Conservation (phyloP, 805 yeast species). For the Candida fluviatilis region DNA sequence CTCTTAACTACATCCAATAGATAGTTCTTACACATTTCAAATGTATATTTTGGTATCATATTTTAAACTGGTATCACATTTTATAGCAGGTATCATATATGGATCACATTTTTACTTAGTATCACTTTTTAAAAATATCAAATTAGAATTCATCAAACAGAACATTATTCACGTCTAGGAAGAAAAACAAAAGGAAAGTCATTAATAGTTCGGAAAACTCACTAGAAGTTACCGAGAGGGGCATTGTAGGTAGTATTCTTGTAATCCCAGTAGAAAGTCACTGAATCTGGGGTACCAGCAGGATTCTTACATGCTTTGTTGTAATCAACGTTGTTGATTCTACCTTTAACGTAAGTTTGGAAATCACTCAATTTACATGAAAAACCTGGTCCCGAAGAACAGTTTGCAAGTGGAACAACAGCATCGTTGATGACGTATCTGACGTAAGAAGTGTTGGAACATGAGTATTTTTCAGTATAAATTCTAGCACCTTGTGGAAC, state of each 20-base stretch:
- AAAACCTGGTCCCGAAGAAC: conserved; percentile 40
- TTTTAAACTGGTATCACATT: no score
- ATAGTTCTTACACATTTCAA: conserved; percentile 1
- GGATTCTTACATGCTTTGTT: conserved; percentile 23
- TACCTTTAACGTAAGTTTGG: conserved; percentile 23
- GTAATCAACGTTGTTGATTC: conserved; percentile 24
- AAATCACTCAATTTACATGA: conserved; percentile 36
- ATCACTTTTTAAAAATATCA: no score
- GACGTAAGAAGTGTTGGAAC: conserved; percentile 28
- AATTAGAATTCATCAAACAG: no score
- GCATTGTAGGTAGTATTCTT: conserved; percentile 7
- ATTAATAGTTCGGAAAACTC: no score
- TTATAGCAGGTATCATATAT: no score
- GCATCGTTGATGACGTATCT: conserved; percentile 39
- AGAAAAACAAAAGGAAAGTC: no score
- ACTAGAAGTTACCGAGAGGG: conserved; percentile 7
- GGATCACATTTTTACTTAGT: no score
- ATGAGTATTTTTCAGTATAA: conserved; percentile 32
- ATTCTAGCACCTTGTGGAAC: conserved; percentile 41
- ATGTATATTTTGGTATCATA: background rate
- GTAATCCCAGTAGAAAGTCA: conserved; percentile 43
- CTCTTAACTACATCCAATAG: conserved; percentile 9
- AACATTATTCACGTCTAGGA: no score
- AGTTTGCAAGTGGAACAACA: conserved; percentile 31
- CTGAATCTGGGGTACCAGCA: conserved; percentile 17